phyloP scores from a whole-genome alignment of 768 basidiomycete species.

The Mycena pura region DNA sequence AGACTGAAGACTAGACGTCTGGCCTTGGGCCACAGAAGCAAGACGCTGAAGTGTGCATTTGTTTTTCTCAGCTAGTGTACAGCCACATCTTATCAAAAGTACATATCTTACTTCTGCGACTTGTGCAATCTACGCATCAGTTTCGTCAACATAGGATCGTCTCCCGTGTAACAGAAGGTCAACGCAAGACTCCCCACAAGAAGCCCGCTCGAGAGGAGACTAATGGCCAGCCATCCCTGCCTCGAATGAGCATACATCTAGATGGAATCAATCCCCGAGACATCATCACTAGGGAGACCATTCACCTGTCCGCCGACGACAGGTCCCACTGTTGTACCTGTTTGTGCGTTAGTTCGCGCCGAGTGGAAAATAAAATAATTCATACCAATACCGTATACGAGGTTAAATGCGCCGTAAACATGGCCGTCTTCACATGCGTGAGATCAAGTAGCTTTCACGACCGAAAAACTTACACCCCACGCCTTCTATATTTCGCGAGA shows the following conservation, averaged over 20 bases:
- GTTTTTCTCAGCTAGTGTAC: background rate
- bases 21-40: background rate
- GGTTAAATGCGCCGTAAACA: constrained; percentile 76
- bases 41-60: background rate
- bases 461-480: constrained; percentile 63
- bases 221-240: constrained; percentile 68
- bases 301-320: constrained; percentile 71
- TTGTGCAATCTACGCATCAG: constrained; percentile 23
- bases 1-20: background rate
- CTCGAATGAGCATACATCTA: constrained; percentile 66
- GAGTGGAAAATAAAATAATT: background rate
- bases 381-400: constrained; percentile 66
- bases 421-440: constrained; percentile 62
- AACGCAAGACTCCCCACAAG: constrained; percentile 47
- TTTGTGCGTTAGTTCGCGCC: background rate
- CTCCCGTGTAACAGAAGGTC: constrained; percentile 55
- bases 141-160: constrained; percentile 42
- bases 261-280: constrained; percentile 1
- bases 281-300: background rate
- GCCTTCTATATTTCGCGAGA: constrained; percentile 61
- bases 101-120: background rate
- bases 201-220: constrained; percentile 53
- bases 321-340: constrained; percentile 71
- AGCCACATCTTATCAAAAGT: background rate
- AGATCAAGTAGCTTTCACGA: background rate